A percentile compares a stretch with the other conserved stretches of the same genome.
These are phyloP conservation scores for Ligustrum vulgare DNA, from an alignment of 257 asterid species.

Conservation along the genomic window DNA sequence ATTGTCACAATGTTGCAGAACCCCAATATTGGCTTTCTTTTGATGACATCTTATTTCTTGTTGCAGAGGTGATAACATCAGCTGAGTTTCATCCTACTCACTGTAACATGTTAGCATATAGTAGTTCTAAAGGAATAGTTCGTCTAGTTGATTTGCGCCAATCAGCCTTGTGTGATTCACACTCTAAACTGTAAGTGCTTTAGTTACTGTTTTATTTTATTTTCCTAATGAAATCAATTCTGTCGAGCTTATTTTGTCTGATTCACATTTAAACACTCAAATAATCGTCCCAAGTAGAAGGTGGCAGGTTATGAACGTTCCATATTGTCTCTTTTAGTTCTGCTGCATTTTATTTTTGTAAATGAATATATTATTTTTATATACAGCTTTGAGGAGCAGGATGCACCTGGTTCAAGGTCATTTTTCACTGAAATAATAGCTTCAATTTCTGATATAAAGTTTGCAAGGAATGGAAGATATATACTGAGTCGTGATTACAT, in stretches of 20 bases:
- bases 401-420: constrained; percentile 83
- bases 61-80: constrained; percentile 98
- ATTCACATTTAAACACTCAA: constrained; percentile 9
- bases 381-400: constrained; percentile 80
- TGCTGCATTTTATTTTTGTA: constrained; percentile 8
- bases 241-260: constrained; percentile 13
- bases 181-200: constrained; percentile 76
- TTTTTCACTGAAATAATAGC: constrained; percentile 89
- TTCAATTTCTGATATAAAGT: constrained; percentile 82
- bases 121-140: constrained; percentile 97
- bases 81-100: constrained; percentile 98
- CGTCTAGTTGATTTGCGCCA: constrained; percentile 99
- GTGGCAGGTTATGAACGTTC: constrained; percentile 17
- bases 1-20: constrained; percentile 10
- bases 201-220: constrained; percentile 8
- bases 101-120: constrained; percentile 91
- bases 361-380: constrained; percentile 23
- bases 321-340: constrained; percentile 2
- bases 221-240: constrained; percentile 14
- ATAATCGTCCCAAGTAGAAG: constrained; percentile 7
- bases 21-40: constrained; percentile 13
- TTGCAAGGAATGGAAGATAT: constrained; percentile 79
- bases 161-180: constrained; percentile 97
- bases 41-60: constrained; percentile 26
- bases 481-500: constrained; percentile 84